These are phyloP conservation scores for Amaranthus cruentus DNA, from an alignment of 148 eudicot genomes.

Conservation along the genomic window DNA sequence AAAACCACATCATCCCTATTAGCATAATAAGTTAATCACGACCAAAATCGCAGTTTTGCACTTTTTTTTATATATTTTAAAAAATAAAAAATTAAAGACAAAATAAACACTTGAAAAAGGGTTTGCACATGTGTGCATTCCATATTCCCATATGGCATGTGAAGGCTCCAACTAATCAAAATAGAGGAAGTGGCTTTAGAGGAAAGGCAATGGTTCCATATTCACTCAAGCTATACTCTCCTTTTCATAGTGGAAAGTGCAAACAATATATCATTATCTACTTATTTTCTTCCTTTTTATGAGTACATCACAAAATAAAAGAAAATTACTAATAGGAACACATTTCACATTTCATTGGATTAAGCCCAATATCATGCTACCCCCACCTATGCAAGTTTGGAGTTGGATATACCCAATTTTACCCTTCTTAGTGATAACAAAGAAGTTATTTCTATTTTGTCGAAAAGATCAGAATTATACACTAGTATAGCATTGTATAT, in stretches of 20 bases:
- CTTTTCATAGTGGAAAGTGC: not conserved
- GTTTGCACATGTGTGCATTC: not conserved
- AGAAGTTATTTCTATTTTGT: too few species aligned
- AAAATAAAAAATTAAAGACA: not conserved
- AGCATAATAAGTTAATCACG: too few species aligned
- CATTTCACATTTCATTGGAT: not conserved
- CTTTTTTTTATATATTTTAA: too few species aligned
- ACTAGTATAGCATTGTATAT: too few species aligned
- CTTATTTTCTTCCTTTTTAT: not conserved
- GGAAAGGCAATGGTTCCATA: constrained; percentile 1
- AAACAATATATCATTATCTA: constrained; percentile 1
- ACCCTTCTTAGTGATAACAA: too few species aligned
- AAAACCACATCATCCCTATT: too few species aligned
- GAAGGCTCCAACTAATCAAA: not conserved
- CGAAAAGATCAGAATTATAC: too few species aligned
- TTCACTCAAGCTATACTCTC: not conserved
- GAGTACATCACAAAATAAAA: not conserved
- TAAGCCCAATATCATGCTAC: not conserved
- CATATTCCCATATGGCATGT: not conserved
- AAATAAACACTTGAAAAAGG: constrained; percentile 1
- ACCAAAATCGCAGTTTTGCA: too few species aligned
- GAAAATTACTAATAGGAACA: not conserved
- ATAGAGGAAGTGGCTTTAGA: constrained; percentile 13
- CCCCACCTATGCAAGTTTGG: not conserved
- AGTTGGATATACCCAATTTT: too few species aligned